Conservation (phyloP, 768 basidiomycete genomes). For the Sutorius australiensis region DNA sequence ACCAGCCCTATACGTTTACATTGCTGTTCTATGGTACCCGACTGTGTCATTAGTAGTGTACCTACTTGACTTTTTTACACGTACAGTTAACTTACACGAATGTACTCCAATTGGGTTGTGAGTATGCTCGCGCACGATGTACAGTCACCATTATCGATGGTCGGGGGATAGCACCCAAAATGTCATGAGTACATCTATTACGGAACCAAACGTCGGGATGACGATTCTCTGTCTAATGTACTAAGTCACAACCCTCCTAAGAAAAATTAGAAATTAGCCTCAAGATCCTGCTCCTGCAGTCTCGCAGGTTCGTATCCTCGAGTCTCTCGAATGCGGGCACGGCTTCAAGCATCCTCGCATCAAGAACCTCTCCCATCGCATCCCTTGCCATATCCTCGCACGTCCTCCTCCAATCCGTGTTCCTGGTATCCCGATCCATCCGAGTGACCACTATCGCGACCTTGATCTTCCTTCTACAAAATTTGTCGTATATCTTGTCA, state of each 20-base stretch:
- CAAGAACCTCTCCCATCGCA: neutral
- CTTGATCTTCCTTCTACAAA: conserved; percentile 7
- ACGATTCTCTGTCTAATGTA: too few relatives aligned
- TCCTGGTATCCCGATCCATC: neutral
- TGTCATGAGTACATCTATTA: too few relatives aligned
- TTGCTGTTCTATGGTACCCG: conserved; percentile 1
- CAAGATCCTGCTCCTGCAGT: neutral
- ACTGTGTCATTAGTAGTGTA: neutral
- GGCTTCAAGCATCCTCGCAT: conserved; percentile 4
- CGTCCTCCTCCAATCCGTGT: neutral
- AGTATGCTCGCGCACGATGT: too few relatives aligned
- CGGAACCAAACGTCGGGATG: too few relatives aligned
- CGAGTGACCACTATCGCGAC: conserved; percentile 16
- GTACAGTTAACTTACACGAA: neutral
- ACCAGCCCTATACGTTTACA: neutral
- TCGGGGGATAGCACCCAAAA: too few relatives aligned
- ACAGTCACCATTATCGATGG: too few relatives aligned
- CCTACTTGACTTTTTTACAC: neutral
- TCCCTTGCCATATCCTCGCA: neutral
- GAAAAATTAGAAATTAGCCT: conserved; percentile 3
- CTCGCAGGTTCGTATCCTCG: neutral
- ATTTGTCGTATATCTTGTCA: conserved; percentile 10
- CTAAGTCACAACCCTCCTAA: neutral
- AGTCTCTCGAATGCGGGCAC: conserved; percentile 1
- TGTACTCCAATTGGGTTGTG: neutral